Percentiles rank a stretch among this genome's conserved stretches.
These are phyloP conservation scores for Cylindrotheca fusiformis DNA, from an alignment of 108 stramenopile species.

Conservation along the genomic window DNA sequence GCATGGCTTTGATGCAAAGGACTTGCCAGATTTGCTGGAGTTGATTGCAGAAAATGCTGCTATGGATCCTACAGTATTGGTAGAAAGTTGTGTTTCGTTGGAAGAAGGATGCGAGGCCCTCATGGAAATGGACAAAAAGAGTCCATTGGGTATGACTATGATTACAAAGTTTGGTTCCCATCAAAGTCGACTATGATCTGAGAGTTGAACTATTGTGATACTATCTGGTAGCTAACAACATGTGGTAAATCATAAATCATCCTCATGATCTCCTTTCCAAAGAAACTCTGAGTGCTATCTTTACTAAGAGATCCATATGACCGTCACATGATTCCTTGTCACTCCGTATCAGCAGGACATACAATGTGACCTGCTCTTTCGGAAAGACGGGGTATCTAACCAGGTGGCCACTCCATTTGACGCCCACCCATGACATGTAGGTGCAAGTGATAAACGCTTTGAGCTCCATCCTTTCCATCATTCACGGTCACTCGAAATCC, in stretches of 20 bases:
- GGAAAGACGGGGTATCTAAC: no score
- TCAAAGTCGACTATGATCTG: no score
- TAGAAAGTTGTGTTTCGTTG: constrained; percentile 56
- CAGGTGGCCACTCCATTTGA: constrained; percentile 93
- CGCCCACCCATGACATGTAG: constrained; percentile 90
- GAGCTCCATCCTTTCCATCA: constrained; percentile 90
- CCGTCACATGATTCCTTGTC: no score
- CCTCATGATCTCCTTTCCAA: no score
- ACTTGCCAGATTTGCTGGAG: constrained; percentile 49
- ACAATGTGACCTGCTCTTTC: no score
- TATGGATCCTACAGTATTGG: constrained; percentile 46
- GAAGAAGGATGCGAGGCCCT: constrained; percentile 63
- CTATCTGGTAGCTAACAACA: no score
- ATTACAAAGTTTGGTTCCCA: constrained; percentile 56
- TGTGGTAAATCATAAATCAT: no score
- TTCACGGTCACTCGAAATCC: constrained; percentile 95
- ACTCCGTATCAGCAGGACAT: no score
- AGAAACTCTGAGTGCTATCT: no score
- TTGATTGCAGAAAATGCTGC: constrained; percentile 37
- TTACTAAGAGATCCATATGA: no score
- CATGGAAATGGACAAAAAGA: constrained; percentile 62
- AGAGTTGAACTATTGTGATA: no score
- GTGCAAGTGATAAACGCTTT: constrained; percentile 94
- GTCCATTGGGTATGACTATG: constrained; percentile 74
- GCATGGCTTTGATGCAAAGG: constrained; percentile 68